Base-by-base conservation (phyloP, 768 basidiomycete genomes). In the Tricholoma terreum region DNA sequence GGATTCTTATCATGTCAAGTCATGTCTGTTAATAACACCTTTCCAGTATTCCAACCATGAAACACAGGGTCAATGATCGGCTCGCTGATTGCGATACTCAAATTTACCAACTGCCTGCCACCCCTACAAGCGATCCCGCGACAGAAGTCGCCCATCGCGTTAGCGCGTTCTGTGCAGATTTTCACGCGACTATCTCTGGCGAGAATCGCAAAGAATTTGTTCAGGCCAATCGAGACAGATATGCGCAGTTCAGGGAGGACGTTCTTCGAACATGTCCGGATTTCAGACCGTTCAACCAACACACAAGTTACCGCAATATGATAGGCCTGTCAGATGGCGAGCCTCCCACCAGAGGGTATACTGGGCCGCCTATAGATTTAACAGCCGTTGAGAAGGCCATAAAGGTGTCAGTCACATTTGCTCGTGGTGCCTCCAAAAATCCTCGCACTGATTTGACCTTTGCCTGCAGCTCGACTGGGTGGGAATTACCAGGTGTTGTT, bases 401-500 rank as follows among this genome's bases (percentile, higher is more conserved):
- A 52, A 50, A 63, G 74, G n/a, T n/a, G n/a, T 74, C 52, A 35
- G 68, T 58, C 12, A 19, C 17, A 10, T 53, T 51, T 43, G 11
- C 14, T 45, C 12, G 50, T 50, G 38, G 31, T n/a, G n/a, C n/a
- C n/a, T n/a, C n/a, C n/a, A n/a, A n/a, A 12, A 10, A 3, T 4
- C 34, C 12, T 21, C 11, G 21, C n/a, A 27, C 14, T n/a, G 6
- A 52, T 7, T 12, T 22, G 17, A 3, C 21, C 15, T 7, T 9
- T 22, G 30, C 19, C 24, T 15, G 2, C 30, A 77, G 76, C 10
- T 72, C 71, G 1, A 71, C 69, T 7, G 68, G 69, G 15, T 77
- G 75, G 74, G 76, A 77, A 35, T 67, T 76, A 5, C 73, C 72
- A 0, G 65, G 63, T 0, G 65, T 71, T 55, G 66, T 74, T 33